Evolutionary conservation across 495 filamentous ascomycete genomes (phyloP).

Genomic region (Neurospora sp.): DNA sequence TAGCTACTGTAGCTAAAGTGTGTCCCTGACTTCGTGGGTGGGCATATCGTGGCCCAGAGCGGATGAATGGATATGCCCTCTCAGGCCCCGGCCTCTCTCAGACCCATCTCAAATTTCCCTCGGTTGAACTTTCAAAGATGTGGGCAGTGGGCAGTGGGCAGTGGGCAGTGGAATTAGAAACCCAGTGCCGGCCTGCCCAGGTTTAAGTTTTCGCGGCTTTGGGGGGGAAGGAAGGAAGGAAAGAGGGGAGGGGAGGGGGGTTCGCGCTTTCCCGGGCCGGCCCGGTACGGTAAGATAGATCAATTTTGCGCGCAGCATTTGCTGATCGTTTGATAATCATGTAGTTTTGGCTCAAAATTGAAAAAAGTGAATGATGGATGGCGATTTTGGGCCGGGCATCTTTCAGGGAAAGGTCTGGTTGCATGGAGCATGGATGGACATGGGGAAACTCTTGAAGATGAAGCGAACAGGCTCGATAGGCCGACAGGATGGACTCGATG

Average conservation of each 20-base stretch:
- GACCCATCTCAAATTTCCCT: not conserved
- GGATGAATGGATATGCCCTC: not conserved
- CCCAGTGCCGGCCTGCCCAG: not conserved
- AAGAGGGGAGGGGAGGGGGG: not conserved
- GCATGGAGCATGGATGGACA: not conserved
- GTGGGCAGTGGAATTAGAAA: not conserved
- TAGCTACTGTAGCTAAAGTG: not conserved
- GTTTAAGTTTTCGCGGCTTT: not conserved
- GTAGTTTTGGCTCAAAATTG: not conserved
- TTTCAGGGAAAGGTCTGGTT: not conserved
- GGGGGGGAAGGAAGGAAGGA: not conserved
- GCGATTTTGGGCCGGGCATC: not conserved
- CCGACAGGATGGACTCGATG: not conserved
- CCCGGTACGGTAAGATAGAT: not conserved
- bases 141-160: not conserved
- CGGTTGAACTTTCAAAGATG: not conserved
- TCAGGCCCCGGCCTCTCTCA: not conserved
- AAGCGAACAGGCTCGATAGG: not conserved
- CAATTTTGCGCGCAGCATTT: not conserved
- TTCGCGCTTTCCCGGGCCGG: not conserved
- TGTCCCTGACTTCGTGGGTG: not conserved
- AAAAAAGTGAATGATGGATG: not conserved
- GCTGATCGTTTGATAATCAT: not conserved
- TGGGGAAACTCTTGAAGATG: not conserved
- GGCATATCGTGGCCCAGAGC: not conserved